Evolutionary conservation across 2,329 filamentous ascomycete species (phyloP), one percentile per base, ranked within the genome.

Genomic region (Phialocephala sp.): DNA sequence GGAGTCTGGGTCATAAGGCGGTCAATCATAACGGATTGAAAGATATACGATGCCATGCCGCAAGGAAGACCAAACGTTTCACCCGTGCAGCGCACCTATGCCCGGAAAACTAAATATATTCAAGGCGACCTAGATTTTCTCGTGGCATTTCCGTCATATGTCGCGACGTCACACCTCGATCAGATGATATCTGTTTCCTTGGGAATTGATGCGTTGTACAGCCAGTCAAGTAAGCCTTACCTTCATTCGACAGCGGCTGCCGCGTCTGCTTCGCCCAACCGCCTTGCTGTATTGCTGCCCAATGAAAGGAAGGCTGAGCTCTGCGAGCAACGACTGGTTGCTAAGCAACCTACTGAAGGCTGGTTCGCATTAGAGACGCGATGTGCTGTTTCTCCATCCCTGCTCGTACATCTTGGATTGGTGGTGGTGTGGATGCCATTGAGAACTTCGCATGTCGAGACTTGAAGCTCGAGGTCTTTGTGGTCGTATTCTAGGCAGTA

Each of bases 141-240:
- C 50, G 15, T 54, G 62, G 59, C 41, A 61, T 55, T 32, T 8
- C 45, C 68, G 69, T 70, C 60, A 50, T 50, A 67, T 56, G 59
- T 68, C 70, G 69, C 70, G 66, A 73, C 71, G 68, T 70, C 68
- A 72, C 66, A 65, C 45, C 66, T 45, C 60, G 55, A 67, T 63
- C 54, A 62, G 61, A 62, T 66, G 64, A 65, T 68, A 70, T 67
- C 61, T 68, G 70, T 65, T 62, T 61, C 60, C 54, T 59, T 68
- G 78, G 77, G 72, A 78, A 82, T 81, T 85, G 83, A 54, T 24
- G 50, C 50, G 32, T 52, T 32, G 27, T 32, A 32, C 50, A 32
- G 63, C 69, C 64, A 70, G 63, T 69, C 62, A 68, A 71, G 68
- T 75, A 71, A 73, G 73, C 70, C 72, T 74, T 69, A 55, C 60